Percentiles rank a stretch among this genome's conserved stretches.
phyloP scores from a whole-genome alignment of 352 stramenopile species.

The Phytophthora uliginosa region DNA sequence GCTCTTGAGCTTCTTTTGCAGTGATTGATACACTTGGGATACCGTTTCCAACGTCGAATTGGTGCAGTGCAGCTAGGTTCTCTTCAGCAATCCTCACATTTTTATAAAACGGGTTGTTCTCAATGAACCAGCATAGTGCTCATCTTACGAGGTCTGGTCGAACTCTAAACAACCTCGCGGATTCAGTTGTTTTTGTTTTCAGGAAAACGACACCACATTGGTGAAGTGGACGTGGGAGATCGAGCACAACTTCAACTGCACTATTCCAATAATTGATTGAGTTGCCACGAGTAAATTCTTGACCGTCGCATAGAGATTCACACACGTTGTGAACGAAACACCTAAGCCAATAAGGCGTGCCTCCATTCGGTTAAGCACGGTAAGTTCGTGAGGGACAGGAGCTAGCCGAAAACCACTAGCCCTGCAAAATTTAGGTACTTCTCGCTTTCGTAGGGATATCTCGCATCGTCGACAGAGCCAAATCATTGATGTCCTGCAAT shows the following conservation, averaged over 20 bases:
- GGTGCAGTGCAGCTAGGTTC: not conserved
- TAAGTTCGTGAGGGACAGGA: not conserved
- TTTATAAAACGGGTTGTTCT: slow-evolving; percentile 8
- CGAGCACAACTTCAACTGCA: not conserved
- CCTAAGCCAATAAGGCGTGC: slow-evolving; percentile 8
- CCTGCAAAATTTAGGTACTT: slow-evolving; percentile 15
- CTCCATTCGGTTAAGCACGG: slow-evolving; percentile 18
- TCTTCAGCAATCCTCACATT: slow-evolving; percentile 2
- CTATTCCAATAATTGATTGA: slow-evolving; percentile 26
- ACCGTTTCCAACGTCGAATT: not conserved
- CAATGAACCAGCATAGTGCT: slow-evolving; percentile 5
- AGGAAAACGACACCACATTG: not conserved
- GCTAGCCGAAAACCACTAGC: slow-evolving; percentile 13
- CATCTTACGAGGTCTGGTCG: slow-evolving; percentile 6
- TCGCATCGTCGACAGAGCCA: slow-evolving; percentile 11
- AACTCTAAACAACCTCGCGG: slow-evolving; percentile 1
- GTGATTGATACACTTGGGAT: not conserved
- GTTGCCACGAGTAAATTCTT: slow-evolving; percentile 25
- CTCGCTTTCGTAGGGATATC: not conserved
- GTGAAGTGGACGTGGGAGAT: slow-evolving; percentile 1
- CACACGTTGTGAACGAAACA: slow-evolving; percentile 15
- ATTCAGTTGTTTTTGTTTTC: not conserved
- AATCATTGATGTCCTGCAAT: not conserved
- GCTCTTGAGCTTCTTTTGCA: not conserved
- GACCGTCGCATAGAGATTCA: slow-evolving; percentile 9